Evolutionary conservation across 2,329 filamentous ascomycete genomes (phyloP).

Genomic region (Alternaria dauci): DNA sequence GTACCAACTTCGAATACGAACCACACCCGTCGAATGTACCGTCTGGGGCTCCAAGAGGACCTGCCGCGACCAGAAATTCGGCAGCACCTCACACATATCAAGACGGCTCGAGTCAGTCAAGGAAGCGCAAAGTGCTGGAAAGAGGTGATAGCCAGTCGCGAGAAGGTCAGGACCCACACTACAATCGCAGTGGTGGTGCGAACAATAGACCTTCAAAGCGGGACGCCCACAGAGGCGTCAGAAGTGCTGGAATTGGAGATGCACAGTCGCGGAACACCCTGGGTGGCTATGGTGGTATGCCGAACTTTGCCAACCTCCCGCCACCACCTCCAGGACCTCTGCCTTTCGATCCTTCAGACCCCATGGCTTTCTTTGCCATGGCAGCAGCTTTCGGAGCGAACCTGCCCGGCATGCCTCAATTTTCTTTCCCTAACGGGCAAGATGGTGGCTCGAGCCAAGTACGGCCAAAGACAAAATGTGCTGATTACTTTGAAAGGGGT

Average conservation of each 20-base stretch:
- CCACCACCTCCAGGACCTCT: constrained; percentile 57
- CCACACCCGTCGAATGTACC: constrained; percentile 26
- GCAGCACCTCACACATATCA: constrained; percentile 19
- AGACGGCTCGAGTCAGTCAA: constrained; percentile 43
- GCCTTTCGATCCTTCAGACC: constrained; percentile 66
- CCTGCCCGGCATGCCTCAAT: constrained; percentile 51
- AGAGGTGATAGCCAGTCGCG: constrained; percentile 56
- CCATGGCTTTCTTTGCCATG: constrained; percentile 70
- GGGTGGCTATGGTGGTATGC: constrained; percentile 18
- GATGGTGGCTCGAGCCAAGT: constrained; percentile 19
- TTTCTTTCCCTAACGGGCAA: constrained; percentile 47
- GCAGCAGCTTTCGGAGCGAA: constrained; percentile 58
- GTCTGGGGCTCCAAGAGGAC: constrained; percentile 35
- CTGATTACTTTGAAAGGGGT: constrained; percentile 76
- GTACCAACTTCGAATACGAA: constrained; percentile 31
- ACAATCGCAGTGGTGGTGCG: constrained; percentile 35
- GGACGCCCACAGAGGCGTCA: constrained; percentile 64
- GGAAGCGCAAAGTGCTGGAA: constrained; percentile 67
- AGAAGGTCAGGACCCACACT: constrained; percentile 53
- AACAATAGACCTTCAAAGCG: constrained; percentile 59
- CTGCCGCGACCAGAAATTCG: constrained; percentile 24
- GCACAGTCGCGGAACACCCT: constrained; percentile 17
- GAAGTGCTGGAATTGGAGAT: constrained; percentile 15
- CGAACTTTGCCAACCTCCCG: constrained; percentile 44
- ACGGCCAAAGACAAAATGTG: constrained; percentile 62